Conservation (phyloP, 1,139 yeast species). For the Sugiyamaella japonica region DNA sequence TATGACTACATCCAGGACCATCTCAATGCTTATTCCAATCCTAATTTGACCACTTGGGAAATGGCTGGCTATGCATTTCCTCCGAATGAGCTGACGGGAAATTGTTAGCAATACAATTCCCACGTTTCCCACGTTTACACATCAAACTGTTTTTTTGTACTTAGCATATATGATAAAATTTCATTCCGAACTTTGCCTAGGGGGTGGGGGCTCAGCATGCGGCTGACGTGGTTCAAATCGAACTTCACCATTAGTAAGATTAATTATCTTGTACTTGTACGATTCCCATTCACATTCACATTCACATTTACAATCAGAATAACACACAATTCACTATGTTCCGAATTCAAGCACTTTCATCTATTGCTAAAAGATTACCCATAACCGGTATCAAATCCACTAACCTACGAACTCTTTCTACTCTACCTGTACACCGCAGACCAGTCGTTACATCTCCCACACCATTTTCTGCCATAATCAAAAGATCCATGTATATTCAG, state of each 20-base stretch:
- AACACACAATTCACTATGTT: background rate
- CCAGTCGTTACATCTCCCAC: background rate
- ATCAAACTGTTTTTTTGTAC: slow-evolving; percentile 1
- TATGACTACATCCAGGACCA: slow-evolving; percentile 68
- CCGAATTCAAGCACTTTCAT: background rate
- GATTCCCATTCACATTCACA: too few relatives aligned
- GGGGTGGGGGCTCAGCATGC: background rate
- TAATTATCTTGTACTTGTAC: too few relatives aligned
- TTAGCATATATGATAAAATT: background rate
- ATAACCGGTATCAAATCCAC: background rate
- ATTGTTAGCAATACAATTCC: too few relatives aligned
- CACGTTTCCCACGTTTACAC: background rate
- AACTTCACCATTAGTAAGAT: slow-evolving; percentile 5
- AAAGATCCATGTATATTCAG: slow-evolving; percentile 46
- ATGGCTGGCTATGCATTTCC: slow-evolving; percentile 70
- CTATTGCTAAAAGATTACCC: background rate
- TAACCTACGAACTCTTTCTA: background rate
- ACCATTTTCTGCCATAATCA: background rate
- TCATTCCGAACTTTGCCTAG: background rate
- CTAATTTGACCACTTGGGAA: slow-evolving; percentile 65
- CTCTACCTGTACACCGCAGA: background rate
- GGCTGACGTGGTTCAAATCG: background rate
- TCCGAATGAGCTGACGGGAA: slow-evolving; percentile 50
- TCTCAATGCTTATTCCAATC: slow-evolving; percentile 58
- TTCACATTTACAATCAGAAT: background rate